phyloP scores from a whole-genome alignment of 768 basidiomycete species.

The Cyathus striatus region DNA sequence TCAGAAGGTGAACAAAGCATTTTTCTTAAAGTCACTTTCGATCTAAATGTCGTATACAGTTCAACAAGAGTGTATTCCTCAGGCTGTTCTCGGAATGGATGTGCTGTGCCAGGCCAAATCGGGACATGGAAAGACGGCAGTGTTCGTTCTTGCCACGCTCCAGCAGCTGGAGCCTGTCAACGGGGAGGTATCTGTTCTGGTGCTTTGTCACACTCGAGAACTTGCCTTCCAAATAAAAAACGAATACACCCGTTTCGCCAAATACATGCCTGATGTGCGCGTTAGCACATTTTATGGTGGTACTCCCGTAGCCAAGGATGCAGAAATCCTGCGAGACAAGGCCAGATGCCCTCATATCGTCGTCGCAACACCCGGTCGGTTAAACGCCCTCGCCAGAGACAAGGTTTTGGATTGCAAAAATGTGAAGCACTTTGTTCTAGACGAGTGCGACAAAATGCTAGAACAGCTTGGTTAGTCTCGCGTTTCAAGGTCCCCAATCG shows the following conservation, averaged over 20 bases:
- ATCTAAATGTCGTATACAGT: conserved; percentile 44
- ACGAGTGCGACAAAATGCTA: conserved; percentile 99
- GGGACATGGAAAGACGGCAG: conserved; percentile 97
- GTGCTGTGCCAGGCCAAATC: conserved; percentile 99
- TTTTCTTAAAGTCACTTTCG: background rate
- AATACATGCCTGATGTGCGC: conserved; percentile 99
- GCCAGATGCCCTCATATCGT: conserved; percentile 97
- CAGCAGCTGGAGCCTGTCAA: conserved; percentile 98
- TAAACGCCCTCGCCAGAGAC: conserved; percentile 93
- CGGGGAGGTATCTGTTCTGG: conserved; percentile 96
- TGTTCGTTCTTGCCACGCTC: conserved; percentile 95
- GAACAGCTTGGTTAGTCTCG: conserved; percentile 99
- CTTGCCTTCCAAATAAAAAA: conserved; percentile 99
- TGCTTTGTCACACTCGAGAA: conserved; percentile 98
- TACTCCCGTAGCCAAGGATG: conserved; percentile 89
- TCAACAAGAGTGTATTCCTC: conserved; percentile 99
- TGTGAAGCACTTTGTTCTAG: conserved; percentile 98
- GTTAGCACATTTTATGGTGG: conserved; percentile 98
- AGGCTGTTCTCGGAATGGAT: conserved; percentile 99
- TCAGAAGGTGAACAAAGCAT: conserved; percentile 74
- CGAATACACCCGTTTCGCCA: conserved; percentile 97
- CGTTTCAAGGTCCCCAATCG: conserved; percentile 63
- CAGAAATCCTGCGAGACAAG: conserved; percentile 92
- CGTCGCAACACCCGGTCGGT: conserved; percentile 95
- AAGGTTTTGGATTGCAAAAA: conserved; percentile 93